phyloP scores from a whole-genome alignment of 2,329 filamentous ascomycete species.

The Graphiopsis chlorocephala region DNA sequence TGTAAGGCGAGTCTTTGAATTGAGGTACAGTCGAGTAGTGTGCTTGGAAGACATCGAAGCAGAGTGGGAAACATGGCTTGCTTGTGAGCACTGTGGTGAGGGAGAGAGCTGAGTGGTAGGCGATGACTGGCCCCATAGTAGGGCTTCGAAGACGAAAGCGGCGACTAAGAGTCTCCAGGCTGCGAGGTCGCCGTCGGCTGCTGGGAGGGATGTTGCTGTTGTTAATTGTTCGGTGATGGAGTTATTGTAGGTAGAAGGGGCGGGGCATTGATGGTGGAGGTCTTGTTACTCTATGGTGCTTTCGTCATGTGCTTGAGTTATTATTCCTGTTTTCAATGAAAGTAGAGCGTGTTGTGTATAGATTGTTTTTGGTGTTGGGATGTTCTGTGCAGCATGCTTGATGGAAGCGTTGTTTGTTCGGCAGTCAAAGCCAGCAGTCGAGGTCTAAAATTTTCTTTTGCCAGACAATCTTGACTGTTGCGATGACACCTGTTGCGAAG shows the following conservation, averaged over 20 bases:
- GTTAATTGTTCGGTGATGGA: not conserved
- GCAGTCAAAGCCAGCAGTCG: not conserved
- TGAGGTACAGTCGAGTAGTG: conserved; percentile 62
- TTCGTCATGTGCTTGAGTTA: not conserved
- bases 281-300: not conserved
- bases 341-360: not conserved
- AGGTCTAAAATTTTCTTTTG: not conserved
- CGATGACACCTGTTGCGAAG: not conserved
- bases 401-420: not conserved
- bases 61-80: conserved; percentile 54
- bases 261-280: not conserved
- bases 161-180: conserved; percentile 27
- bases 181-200: conserved; percentile 23
- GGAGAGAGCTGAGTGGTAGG: conserved; percentile 20
- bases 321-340: not conserved
- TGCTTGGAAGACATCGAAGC: conserved; percentile 69
- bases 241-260: not conserved
- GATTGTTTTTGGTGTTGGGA: not conserved
- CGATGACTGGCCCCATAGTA: conserved; percentile 50
- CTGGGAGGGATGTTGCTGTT: conserved; percentile 19
- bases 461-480: not conserved
- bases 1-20: conserved; percentile 53
- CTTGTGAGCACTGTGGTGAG: not conserved
- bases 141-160: conserved; percentile 50
- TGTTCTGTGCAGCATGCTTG: not conserved